A percentile compares a stretch with the other conserved stretches of the same genome.
These are phyloP conservation scores for Pichia eremophila DNA, from an alignment of 805 yeast species.

Conservation along the genomic window DNA sequence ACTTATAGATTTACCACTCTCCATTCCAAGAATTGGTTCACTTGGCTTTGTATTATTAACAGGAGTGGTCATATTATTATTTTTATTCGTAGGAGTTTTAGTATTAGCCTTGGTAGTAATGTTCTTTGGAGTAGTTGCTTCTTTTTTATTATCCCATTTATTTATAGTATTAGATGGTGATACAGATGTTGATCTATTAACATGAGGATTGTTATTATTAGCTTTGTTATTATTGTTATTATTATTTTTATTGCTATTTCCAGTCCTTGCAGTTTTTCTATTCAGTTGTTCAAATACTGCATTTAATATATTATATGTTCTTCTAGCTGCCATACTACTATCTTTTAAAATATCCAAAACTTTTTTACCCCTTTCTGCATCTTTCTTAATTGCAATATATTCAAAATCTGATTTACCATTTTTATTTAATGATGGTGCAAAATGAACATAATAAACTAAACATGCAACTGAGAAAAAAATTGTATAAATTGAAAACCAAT, in stretches of 20 bases:
- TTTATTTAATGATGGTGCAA: conserved; percentile 25
- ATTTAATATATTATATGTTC: conserved; percentile 73
- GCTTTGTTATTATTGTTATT: neutral
- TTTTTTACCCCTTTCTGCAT: conserved; percentile 74
- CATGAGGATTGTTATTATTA: too few species aligned
- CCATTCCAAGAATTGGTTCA: too few species aligned
- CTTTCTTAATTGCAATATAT: conserved; percentile 51
- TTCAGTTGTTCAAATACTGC: conserved; percentile 74
- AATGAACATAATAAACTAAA: conserved; percentile 68
- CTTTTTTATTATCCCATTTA: too few species aligned
- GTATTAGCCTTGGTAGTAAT: too few species aligned
- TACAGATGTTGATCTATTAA: too few species aligned
- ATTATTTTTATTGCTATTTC: conserved; percentile 4
- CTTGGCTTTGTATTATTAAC: neutral
- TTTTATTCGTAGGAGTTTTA: neutral
- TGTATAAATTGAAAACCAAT: conserved; percentile 87
- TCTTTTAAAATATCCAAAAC: conserved; percentile 64
- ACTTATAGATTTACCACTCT: too few species aligned
- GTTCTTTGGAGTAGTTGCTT: too few species aligned
- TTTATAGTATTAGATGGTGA: too few species aligned
- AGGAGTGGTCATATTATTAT: neutral
- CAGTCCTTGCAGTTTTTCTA: conserved; percentile 50
- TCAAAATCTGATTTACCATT: conserved; percentile 38
- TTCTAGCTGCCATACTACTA: conserved; percentile 64
- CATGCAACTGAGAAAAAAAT: conserved; percentile 85